Evolutionary conservation across 306 rosid species (phyloP).

Genomic region (Senna siamea): DNA sequence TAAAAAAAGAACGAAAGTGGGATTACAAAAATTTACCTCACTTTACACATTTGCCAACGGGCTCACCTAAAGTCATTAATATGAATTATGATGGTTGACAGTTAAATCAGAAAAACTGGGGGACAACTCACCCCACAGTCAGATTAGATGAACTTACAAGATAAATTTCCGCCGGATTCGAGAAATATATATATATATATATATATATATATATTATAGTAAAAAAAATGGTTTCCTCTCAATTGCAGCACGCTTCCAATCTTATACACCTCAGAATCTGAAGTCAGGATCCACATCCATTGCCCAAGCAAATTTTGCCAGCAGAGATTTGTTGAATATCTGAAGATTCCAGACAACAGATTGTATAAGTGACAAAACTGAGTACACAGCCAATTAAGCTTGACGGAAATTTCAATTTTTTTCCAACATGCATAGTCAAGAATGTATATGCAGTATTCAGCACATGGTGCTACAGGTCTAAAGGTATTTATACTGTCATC

Average conservation of each 20-base stretch:
- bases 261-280: slow-evolving; percentile 55
- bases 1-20: neutral
- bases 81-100: neutral
- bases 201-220: too few relatives aligned
- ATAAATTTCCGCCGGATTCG: slow-evolving; percentile 41
- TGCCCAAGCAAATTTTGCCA: slow-evolving; percentile 73
- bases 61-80: neutral
- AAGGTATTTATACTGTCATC: too few relatives aligned
- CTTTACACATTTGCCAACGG: slow-evolving; percentile 13
- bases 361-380: neutral
- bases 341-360: slow-evolving; percentile 26
- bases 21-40: slow-evolving; percentile 9
- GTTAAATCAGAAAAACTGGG: neutral
- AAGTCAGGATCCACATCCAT: slow-evolving; percentile 74
- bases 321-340: slow-evolving; percentile 71
- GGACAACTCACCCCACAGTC: slow-evolving; percentile 45
- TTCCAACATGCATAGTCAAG: too few relatives aligned
- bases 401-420: too few relatives aligned
- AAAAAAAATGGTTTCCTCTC: neutral
- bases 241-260: neutral
- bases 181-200: too few relatives aligned
- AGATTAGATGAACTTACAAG: slow-evolving; percentile 58
- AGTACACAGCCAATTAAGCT: neutral
- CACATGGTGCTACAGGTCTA: too few relatives aligned
- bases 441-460: too few relatives aligned